These are phyloP conservation scores for Chernovozyma aurita DNA, from an alignment of 1,139 yeast species.

Conservation along the genomic window DNA sequence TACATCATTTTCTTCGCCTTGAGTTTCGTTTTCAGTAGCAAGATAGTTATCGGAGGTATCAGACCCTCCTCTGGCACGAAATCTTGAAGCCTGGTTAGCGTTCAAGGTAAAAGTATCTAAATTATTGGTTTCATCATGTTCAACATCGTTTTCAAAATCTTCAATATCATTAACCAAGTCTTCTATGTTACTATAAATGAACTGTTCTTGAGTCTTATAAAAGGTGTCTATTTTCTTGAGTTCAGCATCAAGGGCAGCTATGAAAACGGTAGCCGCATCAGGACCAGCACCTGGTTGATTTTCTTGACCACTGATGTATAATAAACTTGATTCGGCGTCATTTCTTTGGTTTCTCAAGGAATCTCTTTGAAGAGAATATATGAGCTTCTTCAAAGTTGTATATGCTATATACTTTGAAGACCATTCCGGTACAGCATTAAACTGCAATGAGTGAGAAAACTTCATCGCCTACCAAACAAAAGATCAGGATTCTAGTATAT, in stretches of 20 bases:
- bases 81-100: too few species aligned
- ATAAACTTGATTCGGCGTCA: conserved; percentile 29
- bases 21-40: conserved; percentile 27
- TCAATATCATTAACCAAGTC: conserved; percentile 50
- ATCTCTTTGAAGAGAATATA: conserved; percentile 62
- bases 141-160: conserved; percentile 35
- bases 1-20: conserved; percentile 27
- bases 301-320: conserved; percentile 20
- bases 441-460: conserved; percentile 67
- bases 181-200: conserved; percentile 44
- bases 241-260: conserved; percentile 54
- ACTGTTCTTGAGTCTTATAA: conserved; percentile 48
- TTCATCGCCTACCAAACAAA: too few species aligned
- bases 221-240: conserved; percentile 57
- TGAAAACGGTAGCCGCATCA: conserved; percentile 35
- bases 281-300: conserved; percentile 10
- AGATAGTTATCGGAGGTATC: conserved; percentile 18
- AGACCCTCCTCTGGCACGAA: conserved; percentile 8
- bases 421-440: conserved; percentile 79
- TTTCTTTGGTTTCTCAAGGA: conserved; percentile 30
- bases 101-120: conserved; percentile 6
- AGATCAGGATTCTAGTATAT: too few species aligned
- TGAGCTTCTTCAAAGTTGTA: conserved; percentile 57
- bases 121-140: conserved; percentile 4
- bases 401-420: conserved; percentile 65